Evolutionary conservation across 2,329 filamentous ascomycete species (phyloP).

Genomic region (Phaeoacremonium minimum): DNA sequence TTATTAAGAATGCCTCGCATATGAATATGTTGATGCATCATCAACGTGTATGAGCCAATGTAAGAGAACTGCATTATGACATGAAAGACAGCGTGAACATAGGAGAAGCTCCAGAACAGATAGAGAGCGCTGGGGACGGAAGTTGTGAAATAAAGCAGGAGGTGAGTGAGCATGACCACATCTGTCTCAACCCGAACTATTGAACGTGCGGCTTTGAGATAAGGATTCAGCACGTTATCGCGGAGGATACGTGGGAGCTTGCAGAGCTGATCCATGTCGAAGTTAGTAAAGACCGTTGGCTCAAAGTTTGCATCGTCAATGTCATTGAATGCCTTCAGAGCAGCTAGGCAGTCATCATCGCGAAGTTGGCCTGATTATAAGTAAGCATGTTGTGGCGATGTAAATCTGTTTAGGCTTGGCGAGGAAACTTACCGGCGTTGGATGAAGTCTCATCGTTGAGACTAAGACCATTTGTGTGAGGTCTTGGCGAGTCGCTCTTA

Average conservation of each 20-base stretch:
- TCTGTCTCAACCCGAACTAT: constrained; percentile 65
- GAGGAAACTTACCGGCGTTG: background rate
- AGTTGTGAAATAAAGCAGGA: constrained; percentile 67
- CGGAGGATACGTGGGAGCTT: constrained; percentile 31
- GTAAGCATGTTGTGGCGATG: constrained; percentile 7
- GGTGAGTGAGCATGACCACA: constrained; percentile 73
- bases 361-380: constrained; percentile 10
- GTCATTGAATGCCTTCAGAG: constrained; percentile 36
- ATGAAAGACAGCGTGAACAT: constrained; percentile 63
- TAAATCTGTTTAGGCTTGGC: constrained; percentile 2
- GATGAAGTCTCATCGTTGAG: background rate
- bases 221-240: constrained; percentile 52
- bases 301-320: constrained; percentile 34
- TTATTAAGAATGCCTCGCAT: constrained; percentile 63
- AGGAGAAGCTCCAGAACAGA: constrained; percentile 64
- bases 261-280: constrained; percentile 30
- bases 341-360: constrained; percentile 24
- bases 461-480: constrained; percentile 3
- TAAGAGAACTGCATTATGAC: constrained; percentile 63
- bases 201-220: constrained; percentile 48
- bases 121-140: constrained; percentile 64
- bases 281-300: constrained; percentile 37
- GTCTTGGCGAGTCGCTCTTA: no score
- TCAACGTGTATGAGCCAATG: constrained; percentile 70
- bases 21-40: constrained; percentile 85